Percentiles rank a stretch among this genome's conserved stretches.
Evolutionary conservation across 805 yeast species (phyloP).

Genomic region (Candida insectalens): DNA sequence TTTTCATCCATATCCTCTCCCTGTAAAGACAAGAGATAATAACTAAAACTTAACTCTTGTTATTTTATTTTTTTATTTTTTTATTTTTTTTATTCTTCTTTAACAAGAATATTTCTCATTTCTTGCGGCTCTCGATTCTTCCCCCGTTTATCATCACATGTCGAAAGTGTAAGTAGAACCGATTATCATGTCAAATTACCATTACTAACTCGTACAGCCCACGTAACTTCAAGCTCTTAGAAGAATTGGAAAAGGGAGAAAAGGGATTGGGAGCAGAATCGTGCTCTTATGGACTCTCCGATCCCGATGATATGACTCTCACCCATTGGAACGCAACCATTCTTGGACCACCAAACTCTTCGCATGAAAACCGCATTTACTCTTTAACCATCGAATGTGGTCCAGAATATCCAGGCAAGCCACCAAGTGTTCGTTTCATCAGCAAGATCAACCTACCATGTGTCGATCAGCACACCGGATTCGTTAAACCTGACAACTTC

Average conservation of each 20-base stretch:
- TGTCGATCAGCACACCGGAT: conserved; percentile 59
- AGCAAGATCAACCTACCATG: conserved; percentile 88
- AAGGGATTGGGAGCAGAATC: conserved; percentile 96
- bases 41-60: too few relatives aligned
- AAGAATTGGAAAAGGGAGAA: conserved; percentile 96
- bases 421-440: conserved; percentile 75
- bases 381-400: conserved; percentile 77
- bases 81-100: background rate
- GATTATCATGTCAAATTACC: conserved; percentile 8
- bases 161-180: conserved; percentile 17
- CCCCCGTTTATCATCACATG: conserved; percentile 10
- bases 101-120: background rate
- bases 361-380: conserved; percentile 90
- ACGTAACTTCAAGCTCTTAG: conserved; percentile 87
- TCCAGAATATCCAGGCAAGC: conserved; percentile 73
- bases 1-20: too few relatives aligned
- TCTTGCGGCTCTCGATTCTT: background rate
- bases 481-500: conserved; percentile 42
- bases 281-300: conserved; percentile 88
- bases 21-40: too few relatives aligned
- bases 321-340: conserved; percentile 97
- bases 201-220: conserved; percentile 40
- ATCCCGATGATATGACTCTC: conserved; percentile 87
- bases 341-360: conserved; percentile 79
- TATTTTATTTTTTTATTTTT: background rate